Evolutionary conservation across 2,329 filamentous ascomycete genomes (phyloP), one percentile per base, ranked within the genome.

Genomic region (Pseudophaeomoniella oleicola): DNA sequence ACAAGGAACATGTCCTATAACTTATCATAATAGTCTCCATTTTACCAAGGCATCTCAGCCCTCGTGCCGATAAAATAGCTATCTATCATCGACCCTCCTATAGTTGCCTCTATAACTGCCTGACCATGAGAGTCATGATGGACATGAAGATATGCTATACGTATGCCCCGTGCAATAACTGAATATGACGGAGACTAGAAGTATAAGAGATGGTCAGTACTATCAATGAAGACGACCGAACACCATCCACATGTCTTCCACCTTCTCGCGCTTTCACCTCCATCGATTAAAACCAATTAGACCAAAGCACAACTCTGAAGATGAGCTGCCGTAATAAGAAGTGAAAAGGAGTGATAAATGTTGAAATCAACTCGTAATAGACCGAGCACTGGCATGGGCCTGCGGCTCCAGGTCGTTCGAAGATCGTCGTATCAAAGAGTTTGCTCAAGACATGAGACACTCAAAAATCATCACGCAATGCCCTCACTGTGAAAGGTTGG

Each of bases 181-280:
- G 16, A 49, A 49, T 47, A 48, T 46, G 46, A 49, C 46, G 40
- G 46, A 49, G 45, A 34, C 22, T 42, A 38, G 16, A 43, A 38
- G 41, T n/a, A 32, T 39, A 34, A 38, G 34, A 41, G 44, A 36
- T 31, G 34, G 16, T 43, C 44, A 47, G 46, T 49, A 35, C 46
- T 36, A 44, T 49, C 46, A 49, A 39, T 46, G 30, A 49, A 49
- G 46, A 49, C 39, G 46, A 46, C 46, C 44, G 42, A 12, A 16
- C 29, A 32, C n/a, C 15, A 16, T 17, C 13, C 30, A 19, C 27
- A 16, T 37, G 6, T n/a, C 16, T 31, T n/a, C 4, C 16, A 17
- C 27, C n/a, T 18, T 16, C 34, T 29, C 18, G 17, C 34, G 15
- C 16, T 22, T 16, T 36, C 22, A 30, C 29, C 6, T 29, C 34